Percentiles rank a stretch among this genome's conserved stretches.
Evolutionary conservation across 441 rosid species (phyloP).

Genomic region (Brassica hybrid): DNA sequence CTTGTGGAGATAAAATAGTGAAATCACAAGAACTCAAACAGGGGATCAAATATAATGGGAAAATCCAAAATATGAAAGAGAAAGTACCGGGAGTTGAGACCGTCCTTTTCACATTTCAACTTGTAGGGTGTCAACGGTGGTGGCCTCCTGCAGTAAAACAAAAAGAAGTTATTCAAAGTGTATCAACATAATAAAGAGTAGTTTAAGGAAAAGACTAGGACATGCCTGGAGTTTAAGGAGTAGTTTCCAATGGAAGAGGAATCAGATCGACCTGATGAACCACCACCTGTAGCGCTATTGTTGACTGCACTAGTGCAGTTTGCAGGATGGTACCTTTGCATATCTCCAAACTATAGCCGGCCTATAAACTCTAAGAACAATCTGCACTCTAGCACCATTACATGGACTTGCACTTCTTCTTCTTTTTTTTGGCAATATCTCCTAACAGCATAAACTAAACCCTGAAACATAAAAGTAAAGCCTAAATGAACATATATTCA

Average conservation of each 20-base stretch:
- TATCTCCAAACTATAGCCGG: constrained; percentile 88
- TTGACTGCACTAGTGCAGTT: constrained; percentile 96
- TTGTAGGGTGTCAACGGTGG: constrained; percentile 76
- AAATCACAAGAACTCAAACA: constrained; percentile 25
- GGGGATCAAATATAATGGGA: too few species aligned
- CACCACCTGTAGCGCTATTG: constrained; percentile 75
- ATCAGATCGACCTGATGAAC: constrained; percentile 79
- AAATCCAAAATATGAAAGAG: too few species aligned
- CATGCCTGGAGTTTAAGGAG: constrained; percentile 80
- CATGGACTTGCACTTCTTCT: constrained; percentile 28
- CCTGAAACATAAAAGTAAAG: constrained; percentile 32
- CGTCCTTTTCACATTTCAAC: constrained; percentile 95
- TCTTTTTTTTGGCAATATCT: constrained; percentile 29
- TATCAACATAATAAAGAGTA: constrained; percentile 26
- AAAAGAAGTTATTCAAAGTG: constrained; percentile 19
- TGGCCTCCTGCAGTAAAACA: constrained; percentile 67
- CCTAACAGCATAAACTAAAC: constrained; percentile 42
- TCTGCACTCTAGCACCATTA: constrained; percentile 44
- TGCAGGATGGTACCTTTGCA: constrained; percentile 96
- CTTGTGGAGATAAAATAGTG: constrained; percentile 1
- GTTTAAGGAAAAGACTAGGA: constrained; percentile 17
- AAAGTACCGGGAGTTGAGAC: constrained; percentile 80
- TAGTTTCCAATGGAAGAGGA: constrained; percentile 71
- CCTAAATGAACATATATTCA: constrained; percentile 1
- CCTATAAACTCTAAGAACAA: too few species aligned